Evolutionary conservation across 768 basidiomycete genomes (phyloP).

Genomic region (Harrya chromipes): DNA sequence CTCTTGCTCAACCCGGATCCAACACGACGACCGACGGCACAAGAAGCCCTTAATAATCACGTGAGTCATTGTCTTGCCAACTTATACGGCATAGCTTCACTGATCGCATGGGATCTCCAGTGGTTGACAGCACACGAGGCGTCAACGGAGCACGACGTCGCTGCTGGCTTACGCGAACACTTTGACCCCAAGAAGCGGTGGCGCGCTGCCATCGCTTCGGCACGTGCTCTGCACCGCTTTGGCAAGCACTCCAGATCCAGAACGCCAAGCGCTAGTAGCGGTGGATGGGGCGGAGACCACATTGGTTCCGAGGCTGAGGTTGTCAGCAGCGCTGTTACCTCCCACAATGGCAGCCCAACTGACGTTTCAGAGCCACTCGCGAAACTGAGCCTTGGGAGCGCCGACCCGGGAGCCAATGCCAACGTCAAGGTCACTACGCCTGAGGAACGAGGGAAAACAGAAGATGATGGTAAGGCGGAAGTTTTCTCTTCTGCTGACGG

Average conservation of each 20-base stretch:
- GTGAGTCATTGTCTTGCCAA: constrained; percentile 37
- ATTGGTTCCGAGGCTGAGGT: constrained; percentile 21
- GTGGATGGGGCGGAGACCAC: constrained; percentile 37
- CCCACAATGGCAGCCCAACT: constrained; percentile 31
- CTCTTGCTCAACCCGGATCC: constrained; percentile 72
- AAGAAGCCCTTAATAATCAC: constrained; percentile 62
- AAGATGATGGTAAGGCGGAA: constrained; percentile 23
- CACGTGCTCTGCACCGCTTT: constrained; percentile 39
- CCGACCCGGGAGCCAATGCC: constrained; percentile 38
- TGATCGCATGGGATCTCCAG: constrained; percentile 30
- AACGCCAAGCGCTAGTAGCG: constrained; percentile 31
- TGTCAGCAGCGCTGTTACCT: constrained; percentile 33
- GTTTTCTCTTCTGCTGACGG: constrained; percentile 16
- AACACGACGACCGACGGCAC: constrained; percentile 64
- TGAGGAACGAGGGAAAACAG: constrained; percentile 21
- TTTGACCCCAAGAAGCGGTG: constrained; percentile 76
- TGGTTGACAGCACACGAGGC: constrained; percentile 72
- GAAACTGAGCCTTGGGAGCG: constrained; percentile 29
- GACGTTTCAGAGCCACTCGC: constrained; percentile 21
- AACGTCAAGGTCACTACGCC: constrained; percentile 39
- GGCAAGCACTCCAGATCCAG: constrained; percentile 28
- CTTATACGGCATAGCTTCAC: background rate
- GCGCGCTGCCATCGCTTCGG: constrained; percentile 62
- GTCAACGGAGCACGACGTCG: constrained; percentile 72
- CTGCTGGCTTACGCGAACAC: constrained; percentile 69